These are phyloP conservation scores for Lolium multiflorum DNA, from an alignment of 176 grass and related monocot genomes.

Conservation along the genomic window DNA sequence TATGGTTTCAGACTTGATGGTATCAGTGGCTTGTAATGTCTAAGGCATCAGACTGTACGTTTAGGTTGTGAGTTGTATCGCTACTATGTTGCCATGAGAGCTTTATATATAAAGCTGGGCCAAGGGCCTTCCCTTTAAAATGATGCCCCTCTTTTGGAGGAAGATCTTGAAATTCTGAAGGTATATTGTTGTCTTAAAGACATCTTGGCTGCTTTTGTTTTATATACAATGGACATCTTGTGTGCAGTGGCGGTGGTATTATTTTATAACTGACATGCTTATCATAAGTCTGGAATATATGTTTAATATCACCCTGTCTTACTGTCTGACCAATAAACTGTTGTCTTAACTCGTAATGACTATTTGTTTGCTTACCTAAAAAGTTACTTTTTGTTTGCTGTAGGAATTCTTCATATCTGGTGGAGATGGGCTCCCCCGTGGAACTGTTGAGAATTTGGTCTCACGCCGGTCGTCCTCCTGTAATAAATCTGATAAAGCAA, in stretches of 20 bases:
- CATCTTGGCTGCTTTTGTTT: constrained; percentile 29
- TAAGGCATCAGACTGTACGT: no score
- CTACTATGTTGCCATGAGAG: no score
- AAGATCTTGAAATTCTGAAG: constrained; percentile 37
- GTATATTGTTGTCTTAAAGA: constrained; percentile 48
- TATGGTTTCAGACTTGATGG: no score
- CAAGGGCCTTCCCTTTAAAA: no score
- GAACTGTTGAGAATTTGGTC: constrained; percentile 93
- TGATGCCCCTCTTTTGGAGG: no score
- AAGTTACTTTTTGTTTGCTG: constrained; percentile 16
- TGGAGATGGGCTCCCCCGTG: no score
- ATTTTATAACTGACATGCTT: constrained; percentile 17
- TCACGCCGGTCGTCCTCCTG: constrained; percentile 73
- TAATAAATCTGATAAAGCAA: constrained; percentile 87
- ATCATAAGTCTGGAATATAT: background rate
- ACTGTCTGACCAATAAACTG: constrained; percentile 22
- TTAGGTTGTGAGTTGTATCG: no score
- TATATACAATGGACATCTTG: constrained; percentile 7
- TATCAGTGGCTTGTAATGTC: no score
- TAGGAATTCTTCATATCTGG: constrained; percentile 99
- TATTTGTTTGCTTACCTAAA: constrained; percentile 17
- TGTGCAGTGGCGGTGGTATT: background rate
- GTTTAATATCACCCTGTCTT: constrained; percentile 22
- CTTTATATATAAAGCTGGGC: no score
- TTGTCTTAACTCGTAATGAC: constrained; percentile 20